Evolutionary conservation across 2,329 filamentous ascomycete genomes (phyloP), one percentile per base, ranked within the genome.

Genomic region (Myriangium duriaei): DNA sequence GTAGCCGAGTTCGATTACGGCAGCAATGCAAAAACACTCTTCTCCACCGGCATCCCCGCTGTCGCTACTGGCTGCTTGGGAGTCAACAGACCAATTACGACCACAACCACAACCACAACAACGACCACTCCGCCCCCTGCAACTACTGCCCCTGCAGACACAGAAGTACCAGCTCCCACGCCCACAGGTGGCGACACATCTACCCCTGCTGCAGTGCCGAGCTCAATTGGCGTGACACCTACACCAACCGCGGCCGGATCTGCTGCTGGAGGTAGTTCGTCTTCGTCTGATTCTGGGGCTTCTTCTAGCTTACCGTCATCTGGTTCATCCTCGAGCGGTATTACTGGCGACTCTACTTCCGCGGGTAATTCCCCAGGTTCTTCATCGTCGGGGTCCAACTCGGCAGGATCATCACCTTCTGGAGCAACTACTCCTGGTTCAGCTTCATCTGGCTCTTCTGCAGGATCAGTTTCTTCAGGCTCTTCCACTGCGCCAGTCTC

Each of bases 21-120:
- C 33, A 35, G 6, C 11, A 35, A 7, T 24, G 9, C 17, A 36
- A 28, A 6, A 21, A 16, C 11, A 36, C 34, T 28, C 33, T 41
- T 4, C 18, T 11, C 10, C 30, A 37, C 21, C 26, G 35, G 34
- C 19, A 32, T 18, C 30, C 39, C 28, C 31, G 31, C 18, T 11
- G 12, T 41, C 7, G 34, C 19, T 3, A 31, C 24, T 7, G 39
- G 39, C 11, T 41, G 39, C 32, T 33, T 41, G 9, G 39, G 39
- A 5, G 30, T 32, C 5, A 34, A 32, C 4, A 32, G 34, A 4
- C 32, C 38, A 4, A 34, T 29, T 3, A 26, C 31, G 3, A 18
- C 34, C 5, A 34, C 33, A 5, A 37, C 39, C 3, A 32, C 39
- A 11, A 37, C 39, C 5, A 32, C 34, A 3, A 32, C 32, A 4